Conservation (phyloP, 352 stramenopile genomes). For the Phytopythium chamaehyphon region DNA sequence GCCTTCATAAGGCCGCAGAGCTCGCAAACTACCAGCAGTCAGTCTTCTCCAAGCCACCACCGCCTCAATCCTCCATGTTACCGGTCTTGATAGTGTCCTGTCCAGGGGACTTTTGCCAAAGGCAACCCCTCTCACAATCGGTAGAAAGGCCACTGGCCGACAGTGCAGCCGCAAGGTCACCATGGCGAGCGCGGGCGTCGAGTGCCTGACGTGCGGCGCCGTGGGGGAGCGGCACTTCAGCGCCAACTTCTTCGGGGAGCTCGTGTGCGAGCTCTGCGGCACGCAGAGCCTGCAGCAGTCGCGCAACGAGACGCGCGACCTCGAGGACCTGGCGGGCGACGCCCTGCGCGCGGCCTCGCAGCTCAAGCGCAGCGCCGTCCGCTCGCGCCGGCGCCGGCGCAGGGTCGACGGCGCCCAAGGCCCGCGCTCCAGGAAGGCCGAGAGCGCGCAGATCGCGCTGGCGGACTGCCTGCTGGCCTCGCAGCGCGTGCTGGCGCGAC, state of each 20-base stretch:
- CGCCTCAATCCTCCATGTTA: too few relatives aligned
- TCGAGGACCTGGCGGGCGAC: constrained; percentile 69
- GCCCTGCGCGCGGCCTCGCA: constrained; percentile 12
- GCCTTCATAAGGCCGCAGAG: too few relatives aligned
- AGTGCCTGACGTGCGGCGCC: constrained; percentile 75
- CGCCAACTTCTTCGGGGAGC: constrained; percentile 81
- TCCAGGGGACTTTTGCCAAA: too few relatives aligned
- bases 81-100: too few relatives aligned
- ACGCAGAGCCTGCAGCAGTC: constrained; percentile 80
- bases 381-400: too few relatives aligned
- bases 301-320: constrained; percentile 79
- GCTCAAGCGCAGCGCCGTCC: too few relatives aligned
- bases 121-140: too few relatives aligned
- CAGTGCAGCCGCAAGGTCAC: too few relatives aligned
- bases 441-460: constrained; percentile 23
- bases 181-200: constrained; percentile 34
- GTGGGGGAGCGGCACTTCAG: constrained; percentile 76
- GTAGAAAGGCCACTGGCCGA: too few relatives aligned
- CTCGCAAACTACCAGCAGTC: too few relatives aligned
- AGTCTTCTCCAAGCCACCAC: too few relatives aligned
- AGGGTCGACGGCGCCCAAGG: constrained; percentile 26
- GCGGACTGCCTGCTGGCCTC: constrained; percentile 56
- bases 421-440: neutral
- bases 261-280: constrained; percentile 82
- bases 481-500: constrained; percentile 54